phyloP scores from a whole-genome alignment of 2,329 filamentous ascomycete species.

The Emmonsia crescens region DNA sequence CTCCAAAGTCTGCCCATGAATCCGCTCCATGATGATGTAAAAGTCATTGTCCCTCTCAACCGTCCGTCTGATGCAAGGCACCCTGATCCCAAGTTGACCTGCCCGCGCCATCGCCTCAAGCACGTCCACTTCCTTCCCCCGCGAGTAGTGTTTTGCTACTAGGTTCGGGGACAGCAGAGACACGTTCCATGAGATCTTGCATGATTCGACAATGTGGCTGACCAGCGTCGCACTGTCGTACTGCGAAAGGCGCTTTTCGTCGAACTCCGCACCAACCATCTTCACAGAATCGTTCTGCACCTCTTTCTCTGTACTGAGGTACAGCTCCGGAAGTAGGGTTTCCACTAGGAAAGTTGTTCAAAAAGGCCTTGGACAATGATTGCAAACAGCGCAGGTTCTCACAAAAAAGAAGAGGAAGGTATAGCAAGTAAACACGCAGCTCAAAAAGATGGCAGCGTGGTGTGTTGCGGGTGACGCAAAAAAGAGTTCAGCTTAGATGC shows the following conservation, averaged over 20 bases:
- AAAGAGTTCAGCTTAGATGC: neutral
- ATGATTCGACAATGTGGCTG: neutral
- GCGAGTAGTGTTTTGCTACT: constrained; percentile 5
- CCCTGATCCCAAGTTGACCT: constrained; percentile 13
- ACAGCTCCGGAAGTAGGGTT: neutral
- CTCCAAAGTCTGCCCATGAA: constrained; percentile 15
- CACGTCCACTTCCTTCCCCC: constrained; percentile 11
- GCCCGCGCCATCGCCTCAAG: constrained; percentile 13
- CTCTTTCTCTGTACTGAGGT: neutral
- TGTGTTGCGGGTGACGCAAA: neutral
- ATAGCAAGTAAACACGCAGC: neutral
- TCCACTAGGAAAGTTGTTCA: neutral
- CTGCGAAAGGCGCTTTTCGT: neutral
- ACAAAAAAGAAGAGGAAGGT: neutral
- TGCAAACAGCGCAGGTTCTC: neutral
- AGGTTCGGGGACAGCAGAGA: constrained; percentile 8
- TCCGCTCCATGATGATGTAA: constrained; percentile 15
- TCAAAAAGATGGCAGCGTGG: neutral
- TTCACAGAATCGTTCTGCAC: neutral
- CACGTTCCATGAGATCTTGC: neutral
- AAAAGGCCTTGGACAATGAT: neutral
- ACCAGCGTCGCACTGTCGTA: constrained; percentile 1
- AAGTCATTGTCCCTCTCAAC: constrained; percentile 8
- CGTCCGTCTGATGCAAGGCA: constrained; percentile 11
- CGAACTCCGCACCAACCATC: constrained; percentile 1